phyloP scores from a whole-genome alignment of 1,284 basidiomycete species.

The Phylloboletellus chloephorus region DNA sequence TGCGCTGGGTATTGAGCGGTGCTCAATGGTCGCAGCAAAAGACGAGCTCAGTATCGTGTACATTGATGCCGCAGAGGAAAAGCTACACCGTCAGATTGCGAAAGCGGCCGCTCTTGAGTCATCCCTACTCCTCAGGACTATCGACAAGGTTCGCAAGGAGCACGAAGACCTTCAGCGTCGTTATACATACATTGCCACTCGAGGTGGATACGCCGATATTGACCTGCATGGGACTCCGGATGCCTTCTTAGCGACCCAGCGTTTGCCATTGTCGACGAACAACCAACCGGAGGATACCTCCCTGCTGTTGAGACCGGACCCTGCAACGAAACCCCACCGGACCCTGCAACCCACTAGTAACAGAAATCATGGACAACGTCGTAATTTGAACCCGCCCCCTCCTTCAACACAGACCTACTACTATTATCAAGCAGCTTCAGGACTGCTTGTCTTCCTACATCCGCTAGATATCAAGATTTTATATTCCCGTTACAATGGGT shows the following conservation, averaged over 20 bases:
- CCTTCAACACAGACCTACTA: conserved; percentile 82
- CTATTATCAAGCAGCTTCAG: conserved; percentile 94
- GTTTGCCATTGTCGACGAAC: conserved; percentile 12
- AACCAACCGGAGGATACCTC: conserved; percentile 16
- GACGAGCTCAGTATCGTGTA: conserved; percentile 80
- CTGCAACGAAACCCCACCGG: conserved; percentile 12
- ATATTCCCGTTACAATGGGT: conserved; percentile 77
- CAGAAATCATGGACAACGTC: conserved; percentile 50
- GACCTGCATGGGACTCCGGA: conserved; percentile 39
- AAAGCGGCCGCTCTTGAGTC: conserved; percentile 75
- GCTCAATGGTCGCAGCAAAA: conserved; percentile 55
- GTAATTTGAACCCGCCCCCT: conserved; percentile 77
- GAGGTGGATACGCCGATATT: conserved; percentile 35
- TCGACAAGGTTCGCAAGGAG: conserved; percentile 59
- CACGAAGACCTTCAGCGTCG: conserved; percentile 52
- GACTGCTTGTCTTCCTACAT: conserved; percentile 88
- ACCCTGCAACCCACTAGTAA: conserved; percentile 20
- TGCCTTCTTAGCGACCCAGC: conserved; percentile 46
- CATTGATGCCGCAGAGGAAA: conserved; percentile 72
- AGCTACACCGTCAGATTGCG: conserved; percentile 71
- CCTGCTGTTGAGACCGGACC: conserved; percentile 20
- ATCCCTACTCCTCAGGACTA: conserved; percentile 46
- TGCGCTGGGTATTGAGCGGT: conserved; percentile 66
- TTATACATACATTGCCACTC: conserved; percentile 35
- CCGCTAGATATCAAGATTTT: conserved; percentile 95